Evolutionary conservation across 345 rosid genomes (phyloP).

Genomic region (Citrus maxima): DNA sequence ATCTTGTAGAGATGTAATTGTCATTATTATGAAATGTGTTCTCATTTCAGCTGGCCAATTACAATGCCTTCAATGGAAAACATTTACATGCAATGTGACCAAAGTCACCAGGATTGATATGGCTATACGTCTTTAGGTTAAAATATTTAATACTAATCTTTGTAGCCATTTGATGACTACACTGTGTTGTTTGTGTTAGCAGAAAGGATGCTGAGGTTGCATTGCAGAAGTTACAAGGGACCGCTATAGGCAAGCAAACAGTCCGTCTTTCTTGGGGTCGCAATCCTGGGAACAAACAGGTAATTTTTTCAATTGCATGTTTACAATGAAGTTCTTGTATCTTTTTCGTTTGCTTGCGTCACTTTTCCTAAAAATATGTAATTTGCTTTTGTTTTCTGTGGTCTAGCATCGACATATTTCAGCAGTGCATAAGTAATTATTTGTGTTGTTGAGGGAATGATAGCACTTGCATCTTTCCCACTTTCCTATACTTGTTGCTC

Average conservation of each 20-base stretch:
- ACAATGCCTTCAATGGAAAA: not conserved
- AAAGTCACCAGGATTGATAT: not conserved
- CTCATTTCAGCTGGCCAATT: not conserved
- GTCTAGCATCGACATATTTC: not conserved
- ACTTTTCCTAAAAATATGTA: not conserved
- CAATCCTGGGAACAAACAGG: conserved; percentile 81
- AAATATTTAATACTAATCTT: not conserved
- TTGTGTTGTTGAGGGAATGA: not conserved
- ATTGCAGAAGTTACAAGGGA: conserved; percentile 66
- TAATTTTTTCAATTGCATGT: conserved; percentile 17
- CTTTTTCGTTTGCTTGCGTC: not conserved
- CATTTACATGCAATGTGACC: not conserved
- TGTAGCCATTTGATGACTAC: conserved; percentile 5
- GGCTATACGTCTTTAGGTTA: not conserved
- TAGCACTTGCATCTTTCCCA: not conserved
- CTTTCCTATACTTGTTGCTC: not conserved
- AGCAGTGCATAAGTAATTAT: not conserved
- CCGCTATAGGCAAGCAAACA: conserved; percentile 81
- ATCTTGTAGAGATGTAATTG: not conserved
- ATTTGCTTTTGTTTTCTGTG: not conserved
- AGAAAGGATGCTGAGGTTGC: conserved; percentile 94
- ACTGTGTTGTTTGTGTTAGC: conserved; percentile 17
- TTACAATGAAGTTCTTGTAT: not conserved
- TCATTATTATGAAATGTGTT: not conserved
- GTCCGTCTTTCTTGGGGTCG: conserved; percentile 99